Evolutionary conservation across 768 basidiomycete genomes (phyloP).

Genomic region (Xerocomellus chrysenteron): DNA sequence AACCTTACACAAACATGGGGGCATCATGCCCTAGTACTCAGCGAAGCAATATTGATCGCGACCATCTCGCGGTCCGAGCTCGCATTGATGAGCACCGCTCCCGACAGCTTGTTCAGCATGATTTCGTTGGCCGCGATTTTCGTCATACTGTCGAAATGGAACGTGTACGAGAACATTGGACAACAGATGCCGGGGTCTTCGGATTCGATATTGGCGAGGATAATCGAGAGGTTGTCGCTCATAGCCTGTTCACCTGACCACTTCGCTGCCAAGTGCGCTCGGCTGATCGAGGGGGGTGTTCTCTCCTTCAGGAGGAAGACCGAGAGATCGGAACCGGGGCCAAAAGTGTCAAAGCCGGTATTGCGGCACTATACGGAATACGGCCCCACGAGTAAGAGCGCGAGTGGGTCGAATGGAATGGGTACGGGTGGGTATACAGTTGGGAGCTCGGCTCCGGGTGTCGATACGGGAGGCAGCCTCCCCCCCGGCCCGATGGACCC

Average conservation of each 20-base stretch:
- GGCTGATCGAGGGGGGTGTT: slow-evolving; percentile 37
- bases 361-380: slow-evolving; percentile 24
- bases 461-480: neutral
- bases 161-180: slow-evolving; percentile 34
- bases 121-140: slow-evolving; percentile 44
- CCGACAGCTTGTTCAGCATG: slow-evolving; percentile 43
- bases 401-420: slow-evolving; percentile 17
- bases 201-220: slow-evolving; percentile 36
- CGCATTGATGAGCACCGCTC: slow-evolving; percentile 38
- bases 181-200: slow-evolving; percentile 38
- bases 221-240: slow-evolving; percentile 34
- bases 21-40: slow-evolving; percentile 36
- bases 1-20: slow-evolving; percentile 38
- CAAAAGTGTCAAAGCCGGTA: slow-evolving; percentile 18
- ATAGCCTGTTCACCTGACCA: slow-evolving; percentile 41
- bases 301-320: slow-evolving; percentile 31
- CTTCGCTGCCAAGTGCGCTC: slow-evolving; percentile 41
- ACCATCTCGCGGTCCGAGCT: slow-evolving; percentile 36
- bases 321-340: slow-evolving; percentile 23
- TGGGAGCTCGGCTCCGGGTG: slow-evolving; percentile 2
- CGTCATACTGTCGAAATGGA: slow-evolving; percentile 44
- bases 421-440: slow-evolving; percentile 11
- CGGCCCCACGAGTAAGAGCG: slow-evolving; percentile 19
- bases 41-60: slow-evolving; percentile 38
- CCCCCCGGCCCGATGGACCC: slow-evolving; percentile 11